A percentile compares a stretch with the other conserved stretches of the same genome.
Evolutionary conservation across 768 basidiomycete genomes (phyloP).

Genomic region (Serendipita vermifera): DNA sequence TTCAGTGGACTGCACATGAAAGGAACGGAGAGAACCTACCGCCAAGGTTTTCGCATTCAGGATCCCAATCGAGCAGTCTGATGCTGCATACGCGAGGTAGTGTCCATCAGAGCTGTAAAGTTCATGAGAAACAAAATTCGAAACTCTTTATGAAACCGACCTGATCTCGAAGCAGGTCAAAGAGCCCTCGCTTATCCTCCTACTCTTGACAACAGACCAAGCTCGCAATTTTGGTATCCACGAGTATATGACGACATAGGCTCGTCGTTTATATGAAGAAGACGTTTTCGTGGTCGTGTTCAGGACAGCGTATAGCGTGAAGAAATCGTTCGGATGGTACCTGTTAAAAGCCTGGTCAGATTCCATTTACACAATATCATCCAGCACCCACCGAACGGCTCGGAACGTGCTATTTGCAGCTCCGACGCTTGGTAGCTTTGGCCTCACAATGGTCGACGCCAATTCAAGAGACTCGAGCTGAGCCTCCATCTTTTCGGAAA

Average conservation of each 20-base stretch:
- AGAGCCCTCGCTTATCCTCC: slow-evolving; percentile 66
- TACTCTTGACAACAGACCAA: slow-evolving; percentile 52
- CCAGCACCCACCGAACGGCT: slow-evolving; percentile 43
- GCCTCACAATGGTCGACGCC: slow-evolving; percentile 41
- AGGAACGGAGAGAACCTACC: slow-evolving; percentile 34
- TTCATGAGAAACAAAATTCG: slow-evolving; percentile 10
- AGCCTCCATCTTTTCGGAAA: not conserved
- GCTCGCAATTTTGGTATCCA: slow-evolving; percentile 20
- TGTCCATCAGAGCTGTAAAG: slow-evolving; percentile 58
- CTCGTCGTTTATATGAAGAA: slow-evolving; percentile 44
- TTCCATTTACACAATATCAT: too few species aligned
- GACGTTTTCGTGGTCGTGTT: slow-evolving; percentile 50
- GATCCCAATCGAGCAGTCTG: slow-evolving; percentile 74
- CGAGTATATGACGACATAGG: slow-evolving; percentile 34
- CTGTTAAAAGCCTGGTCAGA: slow-evolving; percentile 27
- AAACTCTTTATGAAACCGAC: slow-evolving; percentile 29
- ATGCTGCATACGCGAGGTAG: slow-evolving; percentile 72
- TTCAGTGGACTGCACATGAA: slow-evolving; percentile 2
- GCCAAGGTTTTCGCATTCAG: slow-evolving; percentile 65
- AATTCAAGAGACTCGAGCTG: slow-evolving; percentile 26
- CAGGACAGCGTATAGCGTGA: slow-evolving; percentile 52
- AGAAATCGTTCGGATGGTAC: slow-evolving; percentile 39
- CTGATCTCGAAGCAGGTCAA: slow-evolving; percentile 83
- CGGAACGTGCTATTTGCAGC: slow-evolving; percentile 41
- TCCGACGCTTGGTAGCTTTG: slow-evolving; percentile 31